Percentiles rank a stretch among this genome's conserved stretches.
phyloP scores from a whole-genome alignment of 2,329 filamentous ascomycete genomes.

The Tympanopsis confertula region DNA sequence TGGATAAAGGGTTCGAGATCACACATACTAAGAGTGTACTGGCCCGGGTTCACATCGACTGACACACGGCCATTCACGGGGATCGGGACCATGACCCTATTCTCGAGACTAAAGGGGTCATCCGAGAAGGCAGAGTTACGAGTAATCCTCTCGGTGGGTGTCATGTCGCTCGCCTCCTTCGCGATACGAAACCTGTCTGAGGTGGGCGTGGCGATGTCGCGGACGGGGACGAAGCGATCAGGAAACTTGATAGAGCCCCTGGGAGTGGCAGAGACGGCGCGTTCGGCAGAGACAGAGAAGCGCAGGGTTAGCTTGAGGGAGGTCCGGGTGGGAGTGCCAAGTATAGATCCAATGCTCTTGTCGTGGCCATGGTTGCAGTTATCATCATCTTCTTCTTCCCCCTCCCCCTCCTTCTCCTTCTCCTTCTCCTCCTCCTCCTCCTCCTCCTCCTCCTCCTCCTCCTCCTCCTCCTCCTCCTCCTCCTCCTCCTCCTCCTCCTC shows the following conservation, averaged over 20 bases:
- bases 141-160: constrained; percentile 27
- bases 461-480: too few relatives aligned
- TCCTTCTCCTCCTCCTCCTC: not conserved
- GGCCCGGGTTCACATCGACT: too few relatives aligned
- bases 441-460: too few relatives aligned
- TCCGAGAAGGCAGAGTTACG: constrained; percentile 25
- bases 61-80: too few relatives aligned
- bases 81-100: not conserved
- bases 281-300: not conserved
- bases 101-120: constrained; percentile 25
- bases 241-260: not conserved
- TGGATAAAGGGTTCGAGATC: not conserved
- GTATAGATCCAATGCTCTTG: too few relatives aligned
- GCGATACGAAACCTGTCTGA: constrained; percentile 33
- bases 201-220: constrained; percentile 19
- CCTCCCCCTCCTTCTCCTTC: too few relatives aligned
- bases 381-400: not conserved
- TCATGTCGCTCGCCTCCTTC: constrained; percentile 28
- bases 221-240: constrained; percentile 31
- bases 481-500: too few relatives aligned
- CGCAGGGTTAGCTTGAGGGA: not conserved
- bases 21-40: too few relatives aligned
- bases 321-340: not conserved
- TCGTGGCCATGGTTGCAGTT: not conserved
- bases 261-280: too few relatives aligned